These are phyloP conservation scores for Monosporozyma siamensis DNA, from an alignment of 805 yeast genomes.

Conservation along the genomic window DNA sequence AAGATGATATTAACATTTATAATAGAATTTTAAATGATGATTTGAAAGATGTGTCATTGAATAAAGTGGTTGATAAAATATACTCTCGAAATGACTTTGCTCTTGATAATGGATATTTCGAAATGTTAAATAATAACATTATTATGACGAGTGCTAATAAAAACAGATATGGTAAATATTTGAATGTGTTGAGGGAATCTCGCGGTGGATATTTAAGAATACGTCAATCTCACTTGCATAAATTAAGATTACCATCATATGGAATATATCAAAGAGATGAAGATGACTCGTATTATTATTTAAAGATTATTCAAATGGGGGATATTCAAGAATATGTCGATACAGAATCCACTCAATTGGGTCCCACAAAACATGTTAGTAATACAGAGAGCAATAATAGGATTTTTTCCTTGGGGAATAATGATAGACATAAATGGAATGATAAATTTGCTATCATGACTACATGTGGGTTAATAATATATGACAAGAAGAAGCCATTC, in stretches of 20 bases:
- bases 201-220: slow-evolving; percentile 31
- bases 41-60: background rate
- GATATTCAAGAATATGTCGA: slow-evolving; percentile 32
- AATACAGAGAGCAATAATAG: background rate
- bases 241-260: slow-evolving; percentile 11
- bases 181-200: slow-evolving; percentile 15
- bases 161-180: slow-evolving; percentile 16
- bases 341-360: background rate
- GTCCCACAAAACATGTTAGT: slow-evolving; percentile 18
- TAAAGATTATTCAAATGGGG: slow-evolving; percentile 29
- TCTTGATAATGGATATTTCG: background rate
- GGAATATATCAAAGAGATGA: slow-evolving; percentile 16
- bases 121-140: background rate
- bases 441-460: slow-evolving; percentile 41
- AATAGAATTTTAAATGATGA: slow-evolving; percentile 14
- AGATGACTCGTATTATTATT: slow-evolving; percentile 13
- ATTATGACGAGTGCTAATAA: background rate
- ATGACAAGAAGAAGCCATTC: slow-evolving; percentile 24
- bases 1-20: slow-evolving; percentile 24
- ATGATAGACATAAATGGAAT: slow-evolving; percentile 32
- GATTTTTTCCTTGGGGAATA: background rate
- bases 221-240: slow-evolving; percentile 21
- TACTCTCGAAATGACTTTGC: background rate
- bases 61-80: background rate
- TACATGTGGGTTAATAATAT: slow-evolving; percentile 40